These are phyloP conservation scores for Pseudocercospora fijiensis DNA, from an alignment of 2,329 filamentous ascomycete genomes.

Conservation along the genomic window DNA sequence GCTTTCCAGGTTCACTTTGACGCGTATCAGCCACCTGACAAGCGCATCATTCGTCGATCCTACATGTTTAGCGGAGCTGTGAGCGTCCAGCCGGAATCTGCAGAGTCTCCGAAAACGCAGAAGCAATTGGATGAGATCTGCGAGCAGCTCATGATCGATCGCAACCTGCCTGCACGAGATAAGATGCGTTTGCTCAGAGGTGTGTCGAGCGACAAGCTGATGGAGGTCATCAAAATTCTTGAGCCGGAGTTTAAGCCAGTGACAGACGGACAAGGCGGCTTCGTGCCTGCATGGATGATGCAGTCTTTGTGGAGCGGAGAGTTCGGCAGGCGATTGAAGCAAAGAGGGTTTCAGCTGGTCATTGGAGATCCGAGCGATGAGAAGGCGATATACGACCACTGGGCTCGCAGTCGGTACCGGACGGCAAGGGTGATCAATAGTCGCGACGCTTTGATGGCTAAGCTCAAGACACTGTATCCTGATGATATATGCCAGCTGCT, in stretches of 20 bases:
- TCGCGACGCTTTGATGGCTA: conserved; percentile 17
- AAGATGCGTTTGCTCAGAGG: conserved; percentile 20
- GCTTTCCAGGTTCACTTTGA: conserved; percentile 25
- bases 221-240: conserved; percentile 18
- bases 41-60: conserved; percentile 19
- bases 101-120: conserved; percentile 17
- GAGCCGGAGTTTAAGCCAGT: conserved; percentile 22
- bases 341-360: conserved; percentile 20
- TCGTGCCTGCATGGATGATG: conserved; percentile 22
- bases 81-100: conserved; percentile 18
- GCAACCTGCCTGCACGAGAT: conserved; percentile 15
- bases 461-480: conserved; percentile 16
- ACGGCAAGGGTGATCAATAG: conserved; percentile 4
- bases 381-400: conserved; percentile 15
- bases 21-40: conserved; percentile 21
- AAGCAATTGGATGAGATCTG: conserved; percentile 24
- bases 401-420: conserved; percentile 7
- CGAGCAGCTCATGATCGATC: conserved; percentile 21
- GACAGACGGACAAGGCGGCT: conserved; percentile 23
- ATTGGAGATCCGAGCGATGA: conserved; percentile 23
- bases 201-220: conserved; percentile 18
- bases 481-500: conserved; percentile 18
- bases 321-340: conserved; percentile 20
- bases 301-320: conserved; percentile 23
- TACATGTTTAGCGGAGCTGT: conserved; percentile 25